Evolutionary conservation across 257 asterid genomes (phyloP).

Genomic region (Jaltomata sinuosa): DNA sequence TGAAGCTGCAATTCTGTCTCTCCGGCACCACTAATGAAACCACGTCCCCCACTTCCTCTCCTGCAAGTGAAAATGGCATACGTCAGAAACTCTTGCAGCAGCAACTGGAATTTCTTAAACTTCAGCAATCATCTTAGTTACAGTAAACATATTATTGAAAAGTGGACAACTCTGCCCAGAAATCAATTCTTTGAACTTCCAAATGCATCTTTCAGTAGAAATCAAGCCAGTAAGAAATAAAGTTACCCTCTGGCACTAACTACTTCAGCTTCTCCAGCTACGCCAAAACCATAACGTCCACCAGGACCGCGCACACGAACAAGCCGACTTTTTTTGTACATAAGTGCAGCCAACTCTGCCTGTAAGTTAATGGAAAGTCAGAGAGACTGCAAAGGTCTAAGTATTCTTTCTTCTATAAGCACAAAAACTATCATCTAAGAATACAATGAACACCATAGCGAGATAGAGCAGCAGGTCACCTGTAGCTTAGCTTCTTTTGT

Average conservation of each 20-base stretch:
- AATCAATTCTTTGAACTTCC: neutral
- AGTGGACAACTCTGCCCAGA: neutral
- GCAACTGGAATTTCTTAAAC: neutral
- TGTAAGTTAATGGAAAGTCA: constrained; percentile 15
- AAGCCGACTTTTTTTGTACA: constrained; percentile 91
- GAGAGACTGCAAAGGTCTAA: neutral
- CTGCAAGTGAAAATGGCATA: constrained; percentile 36
- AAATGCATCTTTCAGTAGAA: neutral
- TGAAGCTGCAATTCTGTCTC: constrained; percentile 99
- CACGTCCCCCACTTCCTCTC: constrained; percentile 99
- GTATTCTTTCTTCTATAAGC: neutral
- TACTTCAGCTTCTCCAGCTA: constrained; percentile 78
- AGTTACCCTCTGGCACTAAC: constrained; percentile 98
- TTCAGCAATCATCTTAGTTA: neutral
- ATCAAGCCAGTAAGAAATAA: neutral
- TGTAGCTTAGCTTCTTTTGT: constrained; percentile 96
- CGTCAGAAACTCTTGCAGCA: constrained; percentile 11
- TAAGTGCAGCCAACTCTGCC: constrained; percentile 97
- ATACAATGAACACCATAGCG: neutral
- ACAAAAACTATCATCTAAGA: neutral
- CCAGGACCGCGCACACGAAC: constrained; percentile 81
- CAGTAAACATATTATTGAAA: neutral
- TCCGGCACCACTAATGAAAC: constrained; percentile 98
- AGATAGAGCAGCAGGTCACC: constrained; percentile 29
- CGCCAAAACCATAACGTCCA: constrained; percentile 83